A percentile compares a stretch with the other conserved stretches of the same genome.
phyloP scores from a whole-genome alignment of 1,284 basidiomycete species.

The Cryptococcus hybrid region DNA sequence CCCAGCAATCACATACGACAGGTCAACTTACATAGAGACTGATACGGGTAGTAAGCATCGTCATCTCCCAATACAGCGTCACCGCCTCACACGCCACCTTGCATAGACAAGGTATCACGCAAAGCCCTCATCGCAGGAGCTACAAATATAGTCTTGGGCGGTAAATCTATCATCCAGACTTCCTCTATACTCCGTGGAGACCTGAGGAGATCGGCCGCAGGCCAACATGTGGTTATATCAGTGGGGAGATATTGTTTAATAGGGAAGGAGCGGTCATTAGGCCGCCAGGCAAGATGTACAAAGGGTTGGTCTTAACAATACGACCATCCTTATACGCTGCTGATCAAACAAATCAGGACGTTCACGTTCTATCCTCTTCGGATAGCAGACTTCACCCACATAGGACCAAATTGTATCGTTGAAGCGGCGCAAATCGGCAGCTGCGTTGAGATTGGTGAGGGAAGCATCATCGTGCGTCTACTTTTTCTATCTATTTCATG shows the following conservation, averaged over 20 bases:
- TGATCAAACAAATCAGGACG: conserved; percentile 13
- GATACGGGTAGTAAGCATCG: conserved; percentile 44
- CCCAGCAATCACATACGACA: conserved; percentile 42
- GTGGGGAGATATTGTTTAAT: conserved; percentile 90
- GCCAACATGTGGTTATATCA: conserved; percentile 87
- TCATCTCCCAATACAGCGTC: not conserved
- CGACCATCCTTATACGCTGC: not conserved
- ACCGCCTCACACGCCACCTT: not conserved
- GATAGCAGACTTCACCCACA: conserved; percentile 90
- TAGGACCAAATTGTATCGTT: conserved; percentile 80
- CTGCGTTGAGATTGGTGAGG: conserved; percentile 91
- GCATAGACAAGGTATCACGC: conserved; percentile 77
- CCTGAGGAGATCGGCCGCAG: conserved; percentile 65
- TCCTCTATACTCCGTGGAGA: conserved; percentile 37
- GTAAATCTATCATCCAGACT: conserved; percentile 91
- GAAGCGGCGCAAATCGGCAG: conserved; percentile 94
- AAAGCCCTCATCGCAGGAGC: conserved; percentile 91
- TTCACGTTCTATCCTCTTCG: conserved; percentile 99
- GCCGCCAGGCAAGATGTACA: conserved; percentile 56
- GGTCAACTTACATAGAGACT: conserved; percentile 47
- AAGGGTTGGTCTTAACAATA: conserved; percentile 56
- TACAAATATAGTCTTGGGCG: conserved; percentile 94
- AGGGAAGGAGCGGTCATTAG: conserved; percentile 80
- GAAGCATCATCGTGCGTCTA: conserved; percentile 79
- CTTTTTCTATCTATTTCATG: not conserved